These are phyloP conservation scores for Jackrogersella minutella DNA, from an alignment of 495 filamentous ascomycete species.

Conservation along the genomic window DNA sequence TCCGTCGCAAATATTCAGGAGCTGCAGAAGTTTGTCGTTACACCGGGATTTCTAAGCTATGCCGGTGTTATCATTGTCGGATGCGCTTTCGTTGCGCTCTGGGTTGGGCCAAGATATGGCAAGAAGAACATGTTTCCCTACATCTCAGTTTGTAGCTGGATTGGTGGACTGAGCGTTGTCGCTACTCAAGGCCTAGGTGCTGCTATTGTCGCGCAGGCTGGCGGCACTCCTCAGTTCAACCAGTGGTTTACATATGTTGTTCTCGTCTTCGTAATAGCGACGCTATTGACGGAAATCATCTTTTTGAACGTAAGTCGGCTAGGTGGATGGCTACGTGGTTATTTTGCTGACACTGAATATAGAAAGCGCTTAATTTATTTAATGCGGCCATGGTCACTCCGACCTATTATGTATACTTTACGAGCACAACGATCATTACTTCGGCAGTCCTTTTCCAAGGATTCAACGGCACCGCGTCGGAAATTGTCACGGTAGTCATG, in stretches of 20 bases:
- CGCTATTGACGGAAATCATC: constrained; percentile 90
- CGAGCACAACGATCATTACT: constrained; percentile 90
- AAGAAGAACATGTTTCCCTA: constrained; percentile 98
- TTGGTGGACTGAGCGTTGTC: constrained; percentile 94
- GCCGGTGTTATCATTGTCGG: constrained; percentile 83
- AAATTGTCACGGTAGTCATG: constrained; percentile 88
- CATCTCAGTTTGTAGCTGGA: constrained; percentile 91
- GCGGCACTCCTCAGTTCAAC: constrained; percentile 86
- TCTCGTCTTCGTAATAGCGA: constrained; percentile 86
- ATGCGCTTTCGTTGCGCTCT: constrained; percentile 75
- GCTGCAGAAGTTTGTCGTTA: constrained; percentile 87
- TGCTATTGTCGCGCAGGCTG: constrained; percentile 86
- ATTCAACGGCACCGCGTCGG: constrained; percentile 83
- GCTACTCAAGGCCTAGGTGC: constrained; percentile 93
- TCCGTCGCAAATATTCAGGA: constrained; percentile 90
- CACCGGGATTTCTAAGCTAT: constrained; percentile 87
- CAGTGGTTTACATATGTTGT: constrained; percentile 97
- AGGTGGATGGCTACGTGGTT: background rate
- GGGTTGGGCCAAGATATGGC: constrained; percentile 88
- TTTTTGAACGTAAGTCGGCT: constrained; percentile 82
- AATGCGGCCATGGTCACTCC: constrained; percentile 97
- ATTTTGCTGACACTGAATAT: constrained; percentile 44
- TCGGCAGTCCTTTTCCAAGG: constrained; percentile 93
- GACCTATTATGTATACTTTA: constrained; percentile 99
- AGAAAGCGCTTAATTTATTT: constrained; percentile 99